Evolutionary conservation across 345 rosid genomes (phyloP).

Genomic region (Murraya paniculata): DNA sequence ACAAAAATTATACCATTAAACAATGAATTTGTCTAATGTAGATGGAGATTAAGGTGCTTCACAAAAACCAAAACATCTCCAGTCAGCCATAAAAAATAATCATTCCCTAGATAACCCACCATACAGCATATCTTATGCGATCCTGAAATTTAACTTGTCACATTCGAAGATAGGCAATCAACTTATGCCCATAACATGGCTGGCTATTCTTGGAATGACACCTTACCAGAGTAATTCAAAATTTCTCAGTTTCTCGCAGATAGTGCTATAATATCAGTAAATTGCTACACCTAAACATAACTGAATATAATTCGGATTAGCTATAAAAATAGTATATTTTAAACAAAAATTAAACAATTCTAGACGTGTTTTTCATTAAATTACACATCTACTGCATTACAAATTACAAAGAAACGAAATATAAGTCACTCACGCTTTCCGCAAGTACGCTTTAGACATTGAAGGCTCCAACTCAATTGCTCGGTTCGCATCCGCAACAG

Average conservation of each 20-base stretch:
- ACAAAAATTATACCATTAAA: not conserved
- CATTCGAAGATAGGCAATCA: no score
- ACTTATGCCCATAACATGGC: not conserved
- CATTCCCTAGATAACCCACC: not conserved
- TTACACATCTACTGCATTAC: not conserved
- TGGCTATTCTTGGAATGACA: not conserved
- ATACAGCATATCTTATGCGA: not conserved
- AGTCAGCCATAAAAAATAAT: not conserved
- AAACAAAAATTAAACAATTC: not conserved
- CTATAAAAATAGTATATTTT: not conserved
- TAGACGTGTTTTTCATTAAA: not conserved
- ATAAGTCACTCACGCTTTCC: constrained; percentile 65
- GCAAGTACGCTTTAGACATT: constrained; percentile 71
- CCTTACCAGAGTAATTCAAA: not conserved
- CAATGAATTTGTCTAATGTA: not conserved
- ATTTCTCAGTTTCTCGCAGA: not conserved
- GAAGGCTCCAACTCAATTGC: constrained; percentile 74
- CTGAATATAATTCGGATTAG: not conserved
- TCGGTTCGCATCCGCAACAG: constrained; percentile 74
- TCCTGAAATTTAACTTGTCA: not conserved
- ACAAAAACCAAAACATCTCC: not conserved
- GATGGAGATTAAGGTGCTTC: not conserved
- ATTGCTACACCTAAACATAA: not conserved
- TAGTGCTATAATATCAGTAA: not conserved
- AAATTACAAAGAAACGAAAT: not conserved